Percentiles rank a stretch among this genome's conserved stretches.
These are phyloP conservation scores for Leishmania gerbilli DNA, from an alignment of 208 protist genomes.

Conservation along the genomic window DNA sequence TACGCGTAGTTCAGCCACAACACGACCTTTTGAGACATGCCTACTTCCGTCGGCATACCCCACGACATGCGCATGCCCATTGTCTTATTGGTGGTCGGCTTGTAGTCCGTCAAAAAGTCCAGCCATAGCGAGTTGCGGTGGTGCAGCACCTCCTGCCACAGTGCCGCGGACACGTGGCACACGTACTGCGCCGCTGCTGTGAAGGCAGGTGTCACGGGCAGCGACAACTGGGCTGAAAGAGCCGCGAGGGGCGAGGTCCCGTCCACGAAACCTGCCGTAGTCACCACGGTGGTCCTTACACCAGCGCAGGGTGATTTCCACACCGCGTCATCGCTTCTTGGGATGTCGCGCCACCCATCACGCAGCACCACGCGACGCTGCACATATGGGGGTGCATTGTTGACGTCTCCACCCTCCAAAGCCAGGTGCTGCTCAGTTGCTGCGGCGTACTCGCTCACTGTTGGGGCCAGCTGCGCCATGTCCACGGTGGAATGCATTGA, in stretches of 20 bases:
- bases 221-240: not conserved
- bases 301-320: conserved; percentile 2
- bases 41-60: conserved; percentile 35
- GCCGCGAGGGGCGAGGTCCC: not conserved
- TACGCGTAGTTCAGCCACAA: conserved; percentile 41
- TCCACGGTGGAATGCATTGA: not conserved
- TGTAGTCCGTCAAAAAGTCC: conserved; percentile 29
- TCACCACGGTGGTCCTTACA: not conserved
- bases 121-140: conserved; percentile 31
- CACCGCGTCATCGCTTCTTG: not conserved
- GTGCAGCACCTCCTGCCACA: conserved; percentile 30
- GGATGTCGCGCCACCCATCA: not conserved
- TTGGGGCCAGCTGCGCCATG: not conserved
- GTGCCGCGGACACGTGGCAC: conserved; percentile 21
- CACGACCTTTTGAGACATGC: conserved; percentile 38
- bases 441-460: not conserved
- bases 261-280: not conserved
- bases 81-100: conserved; percentile 21
- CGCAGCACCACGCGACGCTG: not conserved
- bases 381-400: not conserved
- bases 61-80: conserved; percentile 26
- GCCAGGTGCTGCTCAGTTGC: not conserved
- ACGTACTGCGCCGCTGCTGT: conserved; percentile 3
- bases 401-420: not conserved
- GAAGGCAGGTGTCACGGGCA: conserved; percentile 9